Evolutionary conservation across 2,329 filamentous ascomycete species (phyloP), one percentile per base, ranked within the genome.

Genomic region (Macrophomina tecta): DNA sequence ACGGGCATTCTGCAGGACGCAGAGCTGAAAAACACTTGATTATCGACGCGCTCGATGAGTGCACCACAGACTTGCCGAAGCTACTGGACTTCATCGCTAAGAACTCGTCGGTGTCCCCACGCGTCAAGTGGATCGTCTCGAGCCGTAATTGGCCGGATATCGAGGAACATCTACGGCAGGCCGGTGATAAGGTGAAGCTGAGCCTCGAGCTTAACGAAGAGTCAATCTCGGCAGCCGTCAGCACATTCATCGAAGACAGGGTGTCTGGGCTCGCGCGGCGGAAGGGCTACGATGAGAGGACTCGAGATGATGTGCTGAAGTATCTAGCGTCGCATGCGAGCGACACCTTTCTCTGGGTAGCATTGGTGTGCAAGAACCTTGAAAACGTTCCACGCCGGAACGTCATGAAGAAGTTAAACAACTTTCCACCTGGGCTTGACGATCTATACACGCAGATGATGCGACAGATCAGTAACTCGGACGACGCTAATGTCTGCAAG

Each of bases 261-360:
- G n/a, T n/a, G n/a, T n/a, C n/a, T n/a, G n/a, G n/a, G n/a, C n/a
- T n/a, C n/a, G n/a, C n/a, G n/a, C n/a, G n/a, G n/a, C n/a, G n/a
- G n/a, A n/a, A n/a, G n/a, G n/a, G n/a, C n/a, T n/a, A n/a, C n/a
- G n/a, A n/a, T n/a, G n/a, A n/a, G n/a, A n/a, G 1, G 5, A 51
- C 18, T 14, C 28, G 23, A 66, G 16, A 68, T 18, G 48, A 60
- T 7, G 68, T 71, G 45, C 48, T 65, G 14, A 14, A 65, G 18
- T 64, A 77, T 68, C 64, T 81, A 1, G 49, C 28, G 0, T 32
- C 46, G 3, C 80, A 82, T 40, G 73, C 79, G 7, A 68, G 80
- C 16, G 73, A 69, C 8, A 83, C 81, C 0, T 82, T 82, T 63
- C 78, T 84, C 36, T 83, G 79, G 81, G 81, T 81, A 28, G 76